These are phyloP conservation scores for Gamarada debralockiae DNA, from an alignment of 495 filamentous ascomycete species.

Conservation along the genomic window DNA sequence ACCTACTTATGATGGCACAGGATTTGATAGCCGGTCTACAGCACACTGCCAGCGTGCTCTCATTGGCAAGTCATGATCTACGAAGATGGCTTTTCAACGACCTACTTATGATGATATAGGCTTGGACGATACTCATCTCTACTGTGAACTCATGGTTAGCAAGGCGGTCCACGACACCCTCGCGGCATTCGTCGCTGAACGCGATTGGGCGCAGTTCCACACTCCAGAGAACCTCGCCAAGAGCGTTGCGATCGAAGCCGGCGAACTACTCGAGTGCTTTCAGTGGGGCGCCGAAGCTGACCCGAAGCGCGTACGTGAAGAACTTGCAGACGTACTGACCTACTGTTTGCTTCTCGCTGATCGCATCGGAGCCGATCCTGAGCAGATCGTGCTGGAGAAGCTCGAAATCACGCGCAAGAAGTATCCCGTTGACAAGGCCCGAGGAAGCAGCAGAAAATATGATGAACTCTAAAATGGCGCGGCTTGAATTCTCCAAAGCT, in stretches of 20 bases:
- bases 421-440: constrained; percentile 5
- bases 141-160: constrained; percentile 5
- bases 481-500: constrained; percentile 7
- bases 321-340: constrained; percentile 6
- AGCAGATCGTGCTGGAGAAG: constrained; percentile 6
- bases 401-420: constrained; percentile 7
- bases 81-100: too few relatives aligned
- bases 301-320: constrained; percentile 4
- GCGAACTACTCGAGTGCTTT: constrained; percentile 7
- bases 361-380: constrained; percentile 10
- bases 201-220: constrained; percentile 5
- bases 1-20: too few relatives aligned
- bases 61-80: too few relatives aligned
- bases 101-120: too few relatives aligned
- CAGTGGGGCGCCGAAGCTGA: constrained; percentile 2
- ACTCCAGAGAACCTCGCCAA: constrained; percentile 2
- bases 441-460: constrained; percentile 7
- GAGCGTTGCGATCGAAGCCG: constrained; percentile 5
- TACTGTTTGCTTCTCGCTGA: constrained; percentile 3
- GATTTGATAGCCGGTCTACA: too few relatives aligned
- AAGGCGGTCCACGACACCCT: not conserved
- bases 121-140: not conserved
- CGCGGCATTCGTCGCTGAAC: constrained; percentile 10
- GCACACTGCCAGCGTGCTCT: too few relatives aligned
- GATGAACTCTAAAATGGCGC: not conserved